phyloP scores from a whole-genome alignment of 2,329 filamentous ascomycete species.

The Xylaria sp. region DNA sequence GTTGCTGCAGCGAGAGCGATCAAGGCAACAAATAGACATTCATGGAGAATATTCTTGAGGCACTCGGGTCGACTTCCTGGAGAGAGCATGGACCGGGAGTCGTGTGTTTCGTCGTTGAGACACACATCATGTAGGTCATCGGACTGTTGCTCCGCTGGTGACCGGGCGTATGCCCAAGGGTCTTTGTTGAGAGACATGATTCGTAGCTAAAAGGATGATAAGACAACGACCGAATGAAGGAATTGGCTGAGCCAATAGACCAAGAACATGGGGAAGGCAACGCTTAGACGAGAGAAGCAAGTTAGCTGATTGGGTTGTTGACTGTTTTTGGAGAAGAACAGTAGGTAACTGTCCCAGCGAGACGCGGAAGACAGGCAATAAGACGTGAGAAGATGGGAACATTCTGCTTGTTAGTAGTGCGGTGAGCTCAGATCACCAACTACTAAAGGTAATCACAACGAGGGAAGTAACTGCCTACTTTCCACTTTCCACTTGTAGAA shows the following conservation, averaged over 20 bases:
- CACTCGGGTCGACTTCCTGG: conserved; percentile 46
- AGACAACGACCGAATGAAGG: conserved; percentile 31
- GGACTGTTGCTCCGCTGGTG: conserved; percentile 31
- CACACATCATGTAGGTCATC: conserved; percentile 49
- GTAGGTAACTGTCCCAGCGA: conserved; percentile 4
- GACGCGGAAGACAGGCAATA: conserved; percentile 1
- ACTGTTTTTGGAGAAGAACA: conserved; percentile 19
- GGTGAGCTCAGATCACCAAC: not conserved
- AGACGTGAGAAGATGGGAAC: not conserved
- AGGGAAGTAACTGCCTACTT: not conserved
- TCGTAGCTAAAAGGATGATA: conserved; percentile 28
- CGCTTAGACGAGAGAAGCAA: conserved; percentile 38
- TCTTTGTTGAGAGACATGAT: conserved; percentile 43
- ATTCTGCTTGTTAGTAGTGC: not conserved
- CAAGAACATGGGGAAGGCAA: conserved; percentile 36
- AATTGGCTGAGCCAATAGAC: conserved; percentile 27
- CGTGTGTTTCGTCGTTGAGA: conserved; percentile 45
- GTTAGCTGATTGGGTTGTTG: conserved; percentile 28
- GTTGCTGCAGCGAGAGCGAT: conserved; percentile 49
- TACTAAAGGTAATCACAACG: not conserved
- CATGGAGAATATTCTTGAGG: conserved; percentile 44
- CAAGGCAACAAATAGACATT: conserved; percentile 47
- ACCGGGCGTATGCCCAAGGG: conserved; percentile 39
- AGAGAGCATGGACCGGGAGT: conserved; percentile 35
- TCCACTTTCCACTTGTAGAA: not conserved